A percentile compares a stretch with the other conserved stretches of the same genome.
phyloP scores from a whole-genome alignment of 352 stramenopile genomes.

The Globisporangium takayamanum region DNA sequence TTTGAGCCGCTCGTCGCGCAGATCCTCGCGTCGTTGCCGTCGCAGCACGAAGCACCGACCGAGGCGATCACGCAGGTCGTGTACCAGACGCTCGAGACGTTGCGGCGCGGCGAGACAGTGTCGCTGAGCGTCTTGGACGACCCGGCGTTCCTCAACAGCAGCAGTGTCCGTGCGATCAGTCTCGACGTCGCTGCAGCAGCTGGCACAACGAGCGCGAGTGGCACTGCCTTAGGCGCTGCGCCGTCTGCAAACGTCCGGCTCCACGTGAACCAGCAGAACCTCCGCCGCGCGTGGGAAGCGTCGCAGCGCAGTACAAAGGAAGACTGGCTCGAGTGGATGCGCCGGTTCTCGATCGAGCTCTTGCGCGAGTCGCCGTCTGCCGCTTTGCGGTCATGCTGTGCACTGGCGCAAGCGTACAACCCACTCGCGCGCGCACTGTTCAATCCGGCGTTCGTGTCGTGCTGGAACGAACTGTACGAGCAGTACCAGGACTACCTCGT shows the following conservation, averaged over 20 bases:
- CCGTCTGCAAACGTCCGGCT: conserved; percentile 56
- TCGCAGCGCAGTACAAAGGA: conserved; percentile 87
- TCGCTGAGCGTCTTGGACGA: conserved; percentile 45
- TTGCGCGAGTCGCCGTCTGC: conserved; percentile 94
- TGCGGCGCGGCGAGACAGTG: conserved; percentile 41
- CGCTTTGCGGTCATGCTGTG: conserved; percentile 89
- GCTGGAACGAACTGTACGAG: conserved; percentile 96
- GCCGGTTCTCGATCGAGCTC: conserved; percentile 94
- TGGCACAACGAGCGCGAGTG: conserved; percentile 13
- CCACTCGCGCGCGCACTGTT: conserved; percentile 96
- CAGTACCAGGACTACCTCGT: conserved; percentile 92
- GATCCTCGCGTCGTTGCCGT: conserved; percentile 52
- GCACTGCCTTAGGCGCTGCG: conserved; percentile 25
- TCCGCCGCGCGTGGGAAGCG: conserved; percentile 93
- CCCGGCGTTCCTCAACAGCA: conserved; percentile 34
- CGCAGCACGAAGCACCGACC: conserved; percentile 30
- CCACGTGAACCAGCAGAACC: conserved; percentile 91
- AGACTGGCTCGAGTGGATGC: conserved; percentile 98
- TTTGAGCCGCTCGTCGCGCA: conserved; percentile 69
- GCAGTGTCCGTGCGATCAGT: conserved; percentile 33
- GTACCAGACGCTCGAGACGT: conserved; percentile 40
- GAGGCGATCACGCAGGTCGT: conserved; percentile 45
- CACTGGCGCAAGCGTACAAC: conserved; percentile 95
- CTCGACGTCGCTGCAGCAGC: conserved; percentile 26
- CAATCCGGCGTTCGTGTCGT: conserved; percentile 98